phyloP scores from a whole-genome alignment of 208 protist genomes.

The Angomonas ambiguus region DNA sequence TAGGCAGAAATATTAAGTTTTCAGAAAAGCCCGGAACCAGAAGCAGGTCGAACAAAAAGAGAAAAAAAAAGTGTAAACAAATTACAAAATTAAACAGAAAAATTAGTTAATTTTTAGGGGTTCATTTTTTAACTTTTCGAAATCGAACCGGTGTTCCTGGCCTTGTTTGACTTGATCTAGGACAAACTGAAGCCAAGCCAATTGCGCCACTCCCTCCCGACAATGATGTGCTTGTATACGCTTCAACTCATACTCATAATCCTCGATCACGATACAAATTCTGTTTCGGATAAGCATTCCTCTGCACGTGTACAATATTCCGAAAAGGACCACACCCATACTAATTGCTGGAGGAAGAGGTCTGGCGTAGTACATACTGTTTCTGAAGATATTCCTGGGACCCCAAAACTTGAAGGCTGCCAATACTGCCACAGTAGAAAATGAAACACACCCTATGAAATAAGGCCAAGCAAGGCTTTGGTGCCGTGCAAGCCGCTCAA shows the following conservation, averaged over 20 bases:
- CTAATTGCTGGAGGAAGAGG: slow-evolving; percentile 83
- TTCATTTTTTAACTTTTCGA: slow-evolving; percentile 62
- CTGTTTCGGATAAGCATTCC: slow-evolving; percentile 85
- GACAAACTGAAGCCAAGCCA: slow-evolving; percentile 89
- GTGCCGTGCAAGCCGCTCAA: slow-evolving; percentile 68
- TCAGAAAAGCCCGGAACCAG: no score
- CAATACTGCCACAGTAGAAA: slow-evolving; percentile 58
- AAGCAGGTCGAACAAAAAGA: slow-evolving; percentile 25
- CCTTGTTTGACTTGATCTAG: slow-evolving; percentile 80
- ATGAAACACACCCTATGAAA: slow-evolving; percentile 68
- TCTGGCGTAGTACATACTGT: slow-evolving; percentile 83
- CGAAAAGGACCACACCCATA: slow-evolving; percentile 84
- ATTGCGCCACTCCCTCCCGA: slow-evolving; percentile 76
- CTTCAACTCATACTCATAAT: slow-evolving; percentile 91
- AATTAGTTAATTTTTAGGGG: slow-evolving; percentile 7
- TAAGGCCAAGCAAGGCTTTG: slow-evolving; percentile 74
- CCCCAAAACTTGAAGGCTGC: slow-evolving; percentile 79
- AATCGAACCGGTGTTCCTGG: slow-evolving; percentile 77
- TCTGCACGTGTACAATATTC: slow-evolving; percentile 77
- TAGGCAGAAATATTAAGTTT: no score
- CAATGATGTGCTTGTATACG: slow-evolving; percentile 87
- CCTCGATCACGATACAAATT: slow-evolving; percentile 87
- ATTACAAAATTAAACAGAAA: slow-evolving; percentile 8
- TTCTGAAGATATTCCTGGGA: slow-evolving; percentile 87
- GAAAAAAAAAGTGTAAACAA: slow-evolving; percentile 17